These are phyloP conservation scores for Cadophora gregata DNA, from an alignment of 2,329 filamentous ascomycete species.

Conservation along the genomic window DNA sequence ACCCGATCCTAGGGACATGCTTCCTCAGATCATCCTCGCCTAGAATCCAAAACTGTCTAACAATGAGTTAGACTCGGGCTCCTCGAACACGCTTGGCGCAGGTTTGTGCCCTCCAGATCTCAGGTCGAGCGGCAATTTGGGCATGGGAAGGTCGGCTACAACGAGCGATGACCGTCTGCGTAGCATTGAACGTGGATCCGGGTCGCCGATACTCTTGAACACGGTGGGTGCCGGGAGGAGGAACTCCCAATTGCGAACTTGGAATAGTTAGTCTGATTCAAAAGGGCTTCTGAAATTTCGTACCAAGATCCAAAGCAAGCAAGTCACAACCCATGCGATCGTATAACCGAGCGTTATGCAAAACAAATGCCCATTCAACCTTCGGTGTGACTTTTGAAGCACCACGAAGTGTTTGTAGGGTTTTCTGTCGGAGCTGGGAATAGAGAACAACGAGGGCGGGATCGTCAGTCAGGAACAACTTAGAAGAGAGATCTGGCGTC, in stretches of 20 bases:
- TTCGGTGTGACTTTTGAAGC: conserved; percentile 79
- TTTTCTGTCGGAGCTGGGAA: conserved; percentile 80
- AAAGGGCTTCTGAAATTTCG: conserved; percentile 36
- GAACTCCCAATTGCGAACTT: conserved; percentile 84
- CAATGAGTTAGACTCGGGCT: conserved; percentile 88
- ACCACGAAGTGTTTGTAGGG: conserved; percentile 82
- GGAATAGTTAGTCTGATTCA: conserved; percentile 27
- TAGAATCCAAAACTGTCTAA: conserved; percentile 89
- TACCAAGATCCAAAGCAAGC: conserved; percentile 83
- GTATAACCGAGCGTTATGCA: conserved; percentile 84
- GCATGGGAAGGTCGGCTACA: conserved; percentile 72
- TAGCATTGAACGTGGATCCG: conserved; percentile 62
- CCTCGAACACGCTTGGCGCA: conserved; percentile 81
- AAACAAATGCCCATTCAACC: conserved; percentile 86
- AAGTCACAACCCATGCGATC: conserved; percentile 93
- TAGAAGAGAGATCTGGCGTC: conserved; percentile 73
- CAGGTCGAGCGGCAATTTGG: conserved; percentile 50
- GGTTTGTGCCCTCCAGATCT: conserved; percentile 56
- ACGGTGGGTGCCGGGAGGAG: conserved; percentile 56
- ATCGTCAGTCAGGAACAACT: conserved; percentile 87
- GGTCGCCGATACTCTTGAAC: conserved; percentile 48
- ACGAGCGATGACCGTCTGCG: conserved; percentile 77
- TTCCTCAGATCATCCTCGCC: neutral
- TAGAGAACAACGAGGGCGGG: conserved; percentile 89
- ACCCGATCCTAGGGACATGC: conserved; percentile 2